Evolutionary conservation across 805 yeast species (phyloP), one percentile per base, ranked within the genome.

Genomic region (Metschnikowia continentalis): DNA sequence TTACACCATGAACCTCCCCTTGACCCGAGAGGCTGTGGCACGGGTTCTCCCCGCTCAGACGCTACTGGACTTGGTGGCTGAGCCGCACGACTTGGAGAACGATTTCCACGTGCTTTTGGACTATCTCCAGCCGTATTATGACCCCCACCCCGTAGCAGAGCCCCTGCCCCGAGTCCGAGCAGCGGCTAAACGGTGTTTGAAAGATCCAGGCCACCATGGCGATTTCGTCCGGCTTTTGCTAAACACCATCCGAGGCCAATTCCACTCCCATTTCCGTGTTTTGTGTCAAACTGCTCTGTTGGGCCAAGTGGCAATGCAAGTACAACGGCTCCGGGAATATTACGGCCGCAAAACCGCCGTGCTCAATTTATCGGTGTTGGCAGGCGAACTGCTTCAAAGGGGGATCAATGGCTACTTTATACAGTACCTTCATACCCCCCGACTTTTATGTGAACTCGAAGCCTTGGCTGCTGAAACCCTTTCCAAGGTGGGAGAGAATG

Each of bases 131-230:
- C 72, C 74, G 2, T 62, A 54, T 51, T 66, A 62, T 45, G 44
- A 23, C 6, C 69, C 74, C 1, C 56, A 13, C 10, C 37, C 35
- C 20, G 42, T 49, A 13, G 49, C 56, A 5, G 67, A 62, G 37
- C 72, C 76, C 0, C 61, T 71, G 23, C 68, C 63, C 19, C 56
- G 78, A 26, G 61, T 70, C 7, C 66, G 62, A 38, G 59, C 71
- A 1, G 77, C 77, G 3, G 69, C 72, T 11, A 57, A 68, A 42
- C 61, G 69, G 14, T 70, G 76, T 46, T 58, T 73, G 20, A 69
- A 70, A 46, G 71, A 69, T 49, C 69, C 66, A 3, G 10, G 37
- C 4, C 62, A 60, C 38, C 77, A 71, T 51, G 53, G 59, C 10
- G 68, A 69, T 14, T 72, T 74, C 46, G 63, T 68, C 14, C 61